These are phyloP conservation scores for Cyamopsis tetragonoloba DNA, from an alignment of 306 rosid genomes.

Conservation along the genomic window DNA sequence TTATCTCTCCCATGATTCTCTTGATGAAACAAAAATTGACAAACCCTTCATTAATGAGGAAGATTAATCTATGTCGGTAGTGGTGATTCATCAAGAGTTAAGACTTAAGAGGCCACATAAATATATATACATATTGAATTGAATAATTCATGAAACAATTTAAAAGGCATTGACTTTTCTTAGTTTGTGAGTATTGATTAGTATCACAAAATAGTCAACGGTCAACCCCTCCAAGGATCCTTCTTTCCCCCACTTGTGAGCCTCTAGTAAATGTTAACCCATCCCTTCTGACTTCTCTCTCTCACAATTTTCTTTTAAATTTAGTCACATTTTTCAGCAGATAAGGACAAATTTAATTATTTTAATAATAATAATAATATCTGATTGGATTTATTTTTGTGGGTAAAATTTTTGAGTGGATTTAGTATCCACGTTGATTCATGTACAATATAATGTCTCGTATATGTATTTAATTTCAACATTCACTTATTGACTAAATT, in stretches of 20 bases:
- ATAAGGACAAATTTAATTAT: not conserved
- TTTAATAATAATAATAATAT: too few species aligned
- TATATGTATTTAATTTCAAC: not conserved
- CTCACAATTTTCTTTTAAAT: not conserved
- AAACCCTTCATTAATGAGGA: too few species aligned
- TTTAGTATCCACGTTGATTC: too few species aligned
- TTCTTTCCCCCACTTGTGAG: slow-evolving; percentile 20
- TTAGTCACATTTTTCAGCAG: not conserved
- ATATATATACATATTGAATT: too few species aligned
- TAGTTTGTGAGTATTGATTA: not conserved
- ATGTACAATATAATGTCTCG: too few species aligned
- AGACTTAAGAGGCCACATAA: not conserved
- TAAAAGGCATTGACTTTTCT: slow-evolving; percentile 20
- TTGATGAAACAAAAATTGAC: too few species aligned
- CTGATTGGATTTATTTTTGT: too few species aligned
- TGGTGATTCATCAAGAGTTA: too few species aligned
- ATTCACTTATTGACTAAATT: not conserved
- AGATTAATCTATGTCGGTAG: too few species aligned
- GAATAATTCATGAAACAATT: not conserved
- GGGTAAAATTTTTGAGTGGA: too few species aligned
- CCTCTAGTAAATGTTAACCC: slow-evolving; percentile 13
- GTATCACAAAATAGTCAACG: not conserved
- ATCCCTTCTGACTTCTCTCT: not conserved
- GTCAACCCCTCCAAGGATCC: slow-evolving; percentile 11
- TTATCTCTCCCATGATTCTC: too few species aligned